These are phyloP conservation scores for Platismatia glauca DNA, from an alignment of 495 filamentous ascomycete genomes.

Conservation along the genomic window DNA sequence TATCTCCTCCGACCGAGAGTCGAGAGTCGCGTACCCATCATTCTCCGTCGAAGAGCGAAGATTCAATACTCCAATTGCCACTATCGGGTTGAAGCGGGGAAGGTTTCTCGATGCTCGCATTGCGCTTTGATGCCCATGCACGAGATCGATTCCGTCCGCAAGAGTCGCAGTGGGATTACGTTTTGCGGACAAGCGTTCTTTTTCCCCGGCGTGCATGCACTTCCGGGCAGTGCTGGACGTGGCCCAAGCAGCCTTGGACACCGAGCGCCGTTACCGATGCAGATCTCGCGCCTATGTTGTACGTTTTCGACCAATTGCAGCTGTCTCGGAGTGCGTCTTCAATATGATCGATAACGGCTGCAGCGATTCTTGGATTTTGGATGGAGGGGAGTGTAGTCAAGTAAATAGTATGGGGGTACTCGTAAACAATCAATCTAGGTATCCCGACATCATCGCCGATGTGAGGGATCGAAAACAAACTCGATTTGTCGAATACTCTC, in stretches of 20 bases:
- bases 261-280: background rate
- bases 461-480: too few relatives aligned
- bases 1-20: conserved; percentile 6
- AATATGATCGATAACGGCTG: too few relatives aligned
- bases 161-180: background rate
- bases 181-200: background rate
- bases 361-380: background rate
- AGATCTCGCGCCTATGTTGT: background rate
- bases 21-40: background rate
- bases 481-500: too few relatives aligned
- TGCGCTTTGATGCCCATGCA: background rate
- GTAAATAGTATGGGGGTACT: too few relatives aligned
- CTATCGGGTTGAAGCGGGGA: conserved; percentile 1
- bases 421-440: too few relatives aligned
- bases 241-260: background rate
- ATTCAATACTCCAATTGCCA: background rate
- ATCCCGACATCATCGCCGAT: too few relatives aligned
- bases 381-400: background rate
- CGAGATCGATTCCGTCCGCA: background rate
- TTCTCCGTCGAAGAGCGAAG: background rate
- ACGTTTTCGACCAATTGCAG: background rate
- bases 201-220: background rate
- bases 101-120: background rate
- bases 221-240: background rate
- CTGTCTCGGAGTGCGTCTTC: background rate